Conservation (phyloP, 208 protist species). For the Acanthamoeba sp. region DNA sequence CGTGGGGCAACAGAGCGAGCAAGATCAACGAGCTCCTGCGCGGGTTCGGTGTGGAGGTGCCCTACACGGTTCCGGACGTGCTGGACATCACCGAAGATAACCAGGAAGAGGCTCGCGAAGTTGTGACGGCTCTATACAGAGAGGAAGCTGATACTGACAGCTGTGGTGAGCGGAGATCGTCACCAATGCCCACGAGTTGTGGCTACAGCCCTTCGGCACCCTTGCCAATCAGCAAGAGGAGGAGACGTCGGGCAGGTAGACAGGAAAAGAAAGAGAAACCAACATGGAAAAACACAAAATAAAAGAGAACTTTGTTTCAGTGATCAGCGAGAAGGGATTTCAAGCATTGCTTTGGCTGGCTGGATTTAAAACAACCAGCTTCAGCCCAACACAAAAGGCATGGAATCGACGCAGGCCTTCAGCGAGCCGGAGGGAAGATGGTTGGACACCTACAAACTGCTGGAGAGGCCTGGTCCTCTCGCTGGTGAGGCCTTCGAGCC, state of each 20-base stretch:
- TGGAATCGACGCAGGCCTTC: not conserved
- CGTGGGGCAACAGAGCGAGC: not conserved
- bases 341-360: no score
- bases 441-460: conserved; percentile 15
- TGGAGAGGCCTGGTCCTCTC: conserved; percentile 15
- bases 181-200: no score
- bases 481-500: conserved; percentile 51
- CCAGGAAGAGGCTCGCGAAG: not conserved
- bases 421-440: conserved; percentile 43
- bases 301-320: not conserved
- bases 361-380: no score
- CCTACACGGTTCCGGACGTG: not conserved
- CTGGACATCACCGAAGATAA: not conserved
- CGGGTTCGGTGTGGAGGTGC: not conserved
- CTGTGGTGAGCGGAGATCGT: no score
- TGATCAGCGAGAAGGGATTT: not conserved
- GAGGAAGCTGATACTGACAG: not conserved
- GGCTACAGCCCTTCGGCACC: no score
- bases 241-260: no score
- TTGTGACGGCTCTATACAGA: not conserved
- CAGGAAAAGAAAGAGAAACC: not conserved
- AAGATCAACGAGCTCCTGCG: conserved; percentile 33
- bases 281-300: no score
- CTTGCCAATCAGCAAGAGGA: not conserved
- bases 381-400: not conserved